A percentile compares a stretch with the other conserved stretches of the same genome.
Evolutionary conservation across 352 stramenopile genomes (phyloP).

Genomic region (Albugo candida): DNA sequence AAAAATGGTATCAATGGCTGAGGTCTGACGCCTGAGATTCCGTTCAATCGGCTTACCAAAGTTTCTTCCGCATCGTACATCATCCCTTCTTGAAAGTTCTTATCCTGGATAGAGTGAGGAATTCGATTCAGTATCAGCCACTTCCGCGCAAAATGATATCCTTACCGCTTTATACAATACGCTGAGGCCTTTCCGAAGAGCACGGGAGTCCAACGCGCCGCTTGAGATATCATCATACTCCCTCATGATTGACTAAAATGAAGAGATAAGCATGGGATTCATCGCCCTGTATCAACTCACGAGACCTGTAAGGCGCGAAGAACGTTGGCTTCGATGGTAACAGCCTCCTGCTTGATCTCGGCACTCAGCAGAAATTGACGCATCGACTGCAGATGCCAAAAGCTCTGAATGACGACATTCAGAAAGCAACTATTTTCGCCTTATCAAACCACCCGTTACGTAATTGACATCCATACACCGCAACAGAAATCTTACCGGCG

Average conservation of each 20-base stretch:
- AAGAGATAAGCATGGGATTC: neutral
- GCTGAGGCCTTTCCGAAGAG: conserved; percentile 70
- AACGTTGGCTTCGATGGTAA: conserved; percentile 53
- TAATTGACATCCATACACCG: too few relatives aligned
- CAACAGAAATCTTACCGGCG: conserved; percentile 9
- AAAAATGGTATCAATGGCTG: too few relatives aligned
- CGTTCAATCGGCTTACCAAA: conserved; percentile 14
- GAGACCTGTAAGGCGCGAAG: conserved; percentile 36
- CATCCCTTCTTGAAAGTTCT: conserved; percentile 72
- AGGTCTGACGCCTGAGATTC: too few relatives aligned
- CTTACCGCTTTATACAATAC: conserved; percentile 35
- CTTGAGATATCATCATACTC: conserved; percentile 71
- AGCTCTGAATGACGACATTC: conserved; percentile 80
- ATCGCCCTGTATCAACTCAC: neutral
- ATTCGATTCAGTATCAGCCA: neutral
- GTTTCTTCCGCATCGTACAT: conserved; percentile 79
- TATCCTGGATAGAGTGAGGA: conserved; percentile 15
- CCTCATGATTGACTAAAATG: conserved; percentile 36
- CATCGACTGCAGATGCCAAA: conserved; percentile 82
- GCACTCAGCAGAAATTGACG: conserved; percentile 67
- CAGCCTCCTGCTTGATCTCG: conserved; percentile 66
- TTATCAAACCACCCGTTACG: too few relatives aligned
- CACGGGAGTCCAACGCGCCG: conserved; percentile 48
- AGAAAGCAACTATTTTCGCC: conserved; percentile 84
- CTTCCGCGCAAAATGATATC: neutral